A percentile compares a stretch with the other conserved stretches of the same genome.
Evolutionary conservation across 306 rosid genomes (phyloP).

Genomic region (Sicyos baderoa): DNA sequence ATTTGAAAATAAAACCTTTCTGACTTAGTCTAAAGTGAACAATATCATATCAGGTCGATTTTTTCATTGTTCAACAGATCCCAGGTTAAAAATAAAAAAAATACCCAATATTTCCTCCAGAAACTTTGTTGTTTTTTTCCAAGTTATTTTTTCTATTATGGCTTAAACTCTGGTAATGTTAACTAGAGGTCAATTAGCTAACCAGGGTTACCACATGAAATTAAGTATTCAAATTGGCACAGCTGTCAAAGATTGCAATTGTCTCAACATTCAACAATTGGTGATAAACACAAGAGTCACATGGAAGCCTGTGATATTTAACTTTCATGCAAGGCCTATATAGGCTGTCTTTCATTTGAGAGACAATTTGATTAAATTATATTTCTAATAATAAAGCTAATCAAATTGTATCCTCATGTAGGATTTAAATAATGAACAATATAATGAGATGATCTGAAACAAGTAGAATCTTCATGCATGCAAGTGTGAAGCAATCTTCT

Average conservation of each 20-base stretch:
- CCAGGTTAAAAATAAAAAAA: too few relatives aligned
- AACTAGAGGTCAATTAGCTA: not conserved
- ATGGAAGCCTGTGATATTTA: not conserved
- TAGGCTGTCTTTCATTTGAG: not conserved
- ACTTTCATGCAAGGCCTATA: not conserved
- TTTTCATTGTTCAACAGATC: too few relatives aligned
- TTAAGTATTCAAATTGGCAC: not conserved
- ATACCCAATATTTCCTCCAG: not conserved
- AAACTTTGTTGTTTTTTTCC: not conserved
- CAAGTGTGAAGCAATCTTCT: not conserved
- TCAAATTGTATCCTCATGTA: not conserved
- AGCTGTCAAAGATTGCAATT: conserved; percentile 9
- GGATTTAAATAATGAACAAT: conserved; percentile 9
- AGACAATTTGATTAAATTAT: not conserved
- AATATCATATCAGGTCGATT: too few relatives aligned
- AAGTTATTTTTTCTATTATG: not conserved
- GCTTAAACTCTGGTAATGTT: not conserved
- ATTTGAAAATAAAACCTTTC: not conserved
- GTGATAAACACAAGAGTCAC: conserved; percentile 5
- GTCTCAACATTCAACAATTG: conserved; percentile 2
- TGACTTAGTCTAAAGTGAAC: not conserved
- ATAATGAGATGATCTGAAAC: not conserved
- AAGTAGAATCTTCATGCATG: not conserved
- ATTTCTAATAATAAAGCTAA: not conserved
- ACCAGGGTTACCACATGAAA: not conserved